phyloP scores from a whole-genome alignment of 2,329 filamentous ascomycete genomes.

The Aspergillus ruber region DNA sequence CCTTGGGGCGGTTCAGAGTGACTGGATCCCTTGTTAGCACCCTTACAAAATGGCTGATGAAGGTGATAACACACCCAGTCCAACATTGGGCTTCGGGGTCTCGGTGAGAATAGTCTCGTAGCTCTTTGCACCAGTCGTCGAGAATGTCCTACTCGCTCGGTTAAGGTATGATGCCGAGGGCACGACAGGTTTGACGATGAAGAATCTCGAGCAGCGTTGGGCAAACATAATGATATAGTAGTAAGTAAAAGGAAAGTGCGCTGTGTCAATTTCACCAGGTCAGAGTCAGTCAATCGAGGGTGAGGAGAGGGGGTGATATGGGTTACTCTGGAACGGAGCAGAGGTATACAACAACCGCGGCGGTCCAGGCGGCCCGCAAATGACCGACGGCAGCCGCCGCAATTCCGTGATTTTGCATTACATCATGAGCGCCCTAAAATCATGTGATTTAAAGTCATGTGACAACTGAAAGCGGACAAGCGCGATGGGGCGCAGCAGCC shows the following conservation, averaged over 20 bases:
- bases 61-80: constrained; percentile 58
- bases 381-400: constrained; percentile 11
- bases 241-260: not conserved
- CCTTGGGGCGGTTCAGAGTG: constrained; percentile 88
- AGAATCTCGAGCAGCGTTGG: constrained; percentile 52
- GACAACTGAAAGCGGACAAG: not conserved
- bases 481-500: constrained; percentile 9
- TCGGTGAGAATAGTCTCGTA: constrained; percentile 83
- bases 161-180: constrained; percentile 31
- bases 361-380: constrained; percentile 10
- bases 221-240: constrained; percentile 28
- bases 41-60: not conserved
- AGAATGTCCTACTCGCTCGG: constrained; percentile 31
- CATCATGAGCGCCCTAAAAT: no score
- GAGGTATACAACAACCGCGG: not conserved
- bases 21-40: constrained; percentile 47
- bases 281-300: no score
- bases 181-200: constrained; percentile 48
- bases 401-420: constrained; percentile 9
- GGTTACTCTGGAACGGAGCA: not conserved
- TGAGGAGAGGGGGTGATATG: not conserved
- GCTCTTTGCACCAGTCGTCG: constrained; percentile 34
- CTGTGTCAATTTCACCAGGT: no score
- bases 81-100: constrained; percentile 79
- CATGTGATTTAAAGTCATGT: no score